Evolutionary conservation across 257 asterid genomes (phyloP).

Genomic region (Nicotiana knightiana): DNA sequence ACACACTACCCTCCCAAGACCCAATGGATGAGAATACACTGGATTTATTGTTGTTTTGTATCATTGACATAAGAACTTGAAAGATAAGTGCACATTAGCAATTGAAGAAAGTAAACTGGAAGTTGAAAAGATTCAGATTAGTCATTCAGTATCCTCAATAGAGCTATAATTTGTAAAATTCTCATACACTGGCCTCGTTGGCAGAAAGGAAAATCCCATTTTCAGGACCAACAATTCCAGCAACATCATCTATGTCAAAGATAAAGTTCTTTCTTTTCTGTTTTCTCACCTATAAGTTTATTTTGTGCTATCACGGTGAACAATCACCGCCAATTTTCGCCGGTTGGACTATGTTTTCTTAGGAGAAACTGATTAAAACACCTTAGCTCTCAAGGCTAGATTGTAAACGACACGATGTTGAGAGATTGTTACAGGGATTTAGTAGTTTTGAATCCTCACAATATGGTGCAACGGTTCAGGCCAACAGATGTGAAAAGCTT

Average conservation of each 20-base stretch:
- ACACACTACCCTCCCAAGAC: too few species aligned
- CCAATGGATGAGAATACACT: too few species aligned
- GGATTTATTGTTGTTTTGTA: background rate
- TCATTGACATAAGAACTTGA: background rate
- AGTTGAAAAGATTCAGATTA: background rate
- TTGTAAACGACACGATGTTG: background rate
- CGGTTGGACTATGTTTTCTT: background rate
- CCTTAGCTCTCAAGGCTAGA: background rate
- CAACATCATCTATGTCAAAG: background rate
- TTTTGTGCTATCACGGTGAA: background rate
- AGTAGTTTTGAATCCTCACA: slow-evolving; percentile 29
- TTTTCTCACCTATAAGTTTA: background rate
- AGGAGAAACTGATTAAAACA: background rate
- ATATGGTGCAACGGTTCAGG: slow-evolving; percentile 65
- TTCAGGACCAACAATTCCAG: background rate
- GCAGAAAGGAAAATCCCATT: background rate
- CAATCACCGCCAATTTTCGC: background rate
- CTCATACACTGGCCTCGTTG: background rate
- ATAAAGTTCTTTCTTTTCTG: background rate
- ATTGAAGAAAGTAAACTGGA: background rate
- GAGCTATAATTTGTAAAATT: background rate
- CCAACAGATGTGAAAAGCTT: slow-evolving; percentile 53
- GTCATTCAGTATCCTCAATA: background rate
- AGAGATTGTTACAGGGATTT: background rate
- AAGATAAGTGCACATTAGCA: background rate